Conservation (phyloP, 352 stramenopile species). For the Globisporangium sylvaticum region DNA sequence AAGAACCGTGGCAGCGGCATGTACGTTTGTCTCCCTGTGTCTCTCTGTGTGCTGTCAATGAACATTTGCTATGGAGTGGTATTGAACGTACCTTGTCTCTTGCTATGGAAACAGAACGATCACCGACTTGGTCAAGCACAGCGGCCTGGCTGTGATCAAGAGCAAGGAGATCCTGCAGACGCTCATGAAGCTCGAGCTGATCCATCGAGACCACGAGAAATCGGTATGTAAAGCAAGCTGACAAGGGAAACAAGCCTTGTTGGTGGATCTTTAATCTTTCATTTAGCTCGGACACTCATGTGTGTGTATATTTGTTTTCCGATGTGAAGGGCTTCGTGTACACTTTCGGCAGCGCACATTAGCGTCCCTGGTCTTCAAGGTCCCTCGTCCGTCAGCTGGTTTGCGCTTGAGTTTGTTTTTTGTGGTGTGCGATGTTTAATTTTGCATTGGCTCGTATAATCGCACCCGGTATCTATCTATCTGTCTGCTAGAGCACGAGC, state of each 20-base stretch:
- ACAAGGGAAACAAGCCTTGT: not conserved
- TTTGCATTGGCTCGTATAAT: constrained; percentile 5
- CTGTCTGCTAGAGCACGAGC: not conserved
- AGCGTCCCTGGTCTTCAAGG: not conserved
- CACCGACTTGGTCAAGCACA: constrained; percentile 79
- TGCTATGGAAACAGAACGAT: constrained; percentile 46
- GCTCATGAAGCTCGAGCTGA: constrained; percentile 81
- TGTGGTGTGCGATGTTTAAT: constrained; percentile 8
- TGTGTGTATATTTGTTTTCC: not conserved
- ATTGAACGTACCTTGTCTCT: not conserved
- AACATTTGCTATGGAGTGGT: not conserved
- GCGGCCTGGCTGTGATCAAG: constrained; percentile 68
- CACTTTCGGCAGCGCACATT: constrained; percentile 38
- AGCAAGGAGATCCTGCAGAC: constrained; percentile 88
- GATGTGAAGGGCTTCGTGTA: constrained; percentile 62
- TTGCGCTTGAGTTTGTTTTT: not conserved
- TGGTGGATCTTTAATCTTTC: not conserved
- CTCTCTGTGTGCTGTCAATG: not conserved
- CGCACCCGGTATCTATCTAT: not conserved
- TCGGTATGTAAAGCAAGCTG: constrained; percentile 29
- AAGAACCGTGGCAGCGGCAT: constrained; percentile 78
- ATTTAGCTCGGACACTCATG: not conserved
- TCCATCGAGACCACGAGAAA: constrained; percentile 71
- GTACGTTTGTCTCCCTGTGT: constrained; percentile 31
- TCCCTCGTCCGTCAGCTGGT: not conserved